Conservation (phyloP, 2,329 filamentous ascomycete genomes). For the Apiospora rasikravindrae region DNA sequence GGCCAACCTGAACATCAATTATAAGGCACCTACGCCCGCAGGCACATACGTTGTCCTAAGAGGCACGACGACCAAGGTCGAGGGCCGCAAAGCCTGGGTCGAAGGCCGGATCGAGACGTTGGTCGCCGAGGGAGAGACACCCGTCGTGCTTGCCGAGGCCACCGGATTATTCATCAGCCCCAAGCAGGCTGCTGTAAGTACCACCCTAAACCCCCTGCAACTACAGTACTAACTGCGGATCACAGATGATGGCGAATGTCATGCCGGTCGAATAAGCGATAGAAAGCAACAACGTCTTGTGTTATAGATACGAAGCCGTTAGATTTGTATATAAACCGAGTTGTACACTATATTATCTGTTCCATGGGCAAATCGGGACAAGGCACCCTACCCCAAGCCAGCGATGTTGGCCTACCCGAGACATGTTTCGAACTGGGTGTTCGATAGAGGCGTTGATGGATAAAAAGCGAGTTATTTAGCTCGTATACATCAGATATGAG, state of each 20-base stretch:
- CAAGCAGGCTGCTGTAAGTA: conserved; percentile 75
- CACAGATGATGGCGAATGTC: conserved; percentile 42
- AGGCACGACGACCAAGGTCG: conserved; percentile 81
- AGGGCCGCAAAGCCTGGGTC: conserved; percentile 95
- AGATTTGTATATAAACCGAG: neutral
- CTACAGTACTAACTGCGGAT: neutral
- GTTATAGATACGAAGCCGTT: neutral
- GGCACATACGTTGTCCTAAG: conserved; percentile 77
- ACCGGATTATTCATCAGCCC: conserved; percentile 89
- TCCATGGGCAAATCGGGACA: neutral
- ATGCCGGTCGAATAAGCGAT: conserved; percentile 16
- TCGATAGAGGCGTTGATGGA: neutral
- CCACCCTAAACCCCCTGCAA: neutral
- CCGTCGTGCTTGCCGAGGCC: conserved; percentile 77
- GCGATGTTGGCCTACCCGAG: neutral
- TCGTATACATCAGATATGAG: neutral
- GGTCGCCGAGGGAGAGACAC: conserved; percentile 64
- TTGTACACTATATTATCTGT: neutral
- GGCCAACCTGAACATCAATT: conserved; percentile 83
- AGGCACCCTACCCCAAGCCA: neutral
- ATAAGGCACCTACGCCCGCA: conserved; percentile 79
- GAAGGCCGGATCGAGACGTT: conserved; percentile 85
- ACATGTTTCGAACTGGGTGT: neutral
- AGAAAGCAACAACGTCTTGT: neutral
- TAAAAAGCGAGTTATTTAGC: neutral